phyloP scores from a whole-genome alignment of 495 filamentous ascomycete species.

The Letharia columbiana region DNA sequence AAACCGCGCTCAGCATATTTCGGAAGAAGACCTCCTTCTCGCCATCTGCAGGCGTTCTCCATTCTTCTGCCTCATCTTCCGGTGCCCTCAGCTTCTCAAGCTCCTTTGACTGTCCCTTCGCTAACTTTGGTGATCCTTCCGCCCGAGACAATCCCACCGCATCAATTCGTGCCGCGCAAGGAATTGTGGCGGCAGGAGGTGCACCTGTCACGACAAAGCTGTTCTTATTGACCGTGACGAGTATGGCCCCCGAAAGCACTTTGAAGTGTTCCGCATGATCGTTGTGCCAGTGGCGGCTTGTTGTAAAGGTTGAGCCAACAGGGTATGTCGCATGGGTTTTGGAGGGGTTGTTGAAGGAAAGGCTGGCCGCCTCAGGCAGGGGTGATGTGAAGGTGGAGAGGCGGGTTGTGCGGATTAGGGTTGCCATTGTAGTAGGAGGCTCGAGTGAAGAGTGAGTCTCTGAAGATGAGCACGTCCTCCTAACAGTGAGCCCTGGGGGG shows the following conservation, averaged over 20 bases:
- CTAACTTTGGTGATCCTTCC: background rate
- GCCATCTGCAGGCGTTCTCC: background rate
- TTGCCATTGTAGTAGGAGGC: background rate
- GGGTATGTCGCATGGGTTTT: background rate
- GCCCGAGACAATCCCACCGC: background rate
- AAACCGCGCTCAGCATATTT: background rate
- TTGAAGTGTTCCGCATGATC: background rate
- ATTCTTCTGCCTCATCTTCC: background rate
- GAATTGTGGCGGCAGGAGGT: background rate
- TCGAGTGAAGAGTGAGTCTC: background rate
- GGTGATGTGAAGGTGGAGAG: background rate
- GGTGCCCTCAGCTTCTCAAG: background rate
- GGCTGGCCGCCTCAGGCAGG: background rate
- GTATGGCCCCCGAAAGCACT: background rate
- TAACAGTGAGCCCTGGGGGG: background rate
- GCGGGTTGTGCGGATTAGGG: background rate
- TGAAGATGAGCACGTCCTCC: background rate
- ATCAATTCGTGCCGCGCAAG: background rate
- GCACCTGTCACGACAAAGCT: background rate
- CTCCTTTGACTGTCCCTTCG: background rate
- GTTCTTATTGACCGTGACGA: background rate
- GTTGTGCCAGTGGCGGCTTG: slow-evolving; percentile 1
- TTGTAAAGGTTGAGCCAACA: background rate
- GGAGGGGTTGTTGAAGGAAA: background rate
- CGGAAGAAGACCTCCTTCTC: background rate